A percentile compares a stretch with the other conserved stretches of the same genome.
Evolutionary conservation across 2,329 filamentous ascomycete species (phyloP).

Genomic region (Lasiodiplodia theobromae): DNA sequence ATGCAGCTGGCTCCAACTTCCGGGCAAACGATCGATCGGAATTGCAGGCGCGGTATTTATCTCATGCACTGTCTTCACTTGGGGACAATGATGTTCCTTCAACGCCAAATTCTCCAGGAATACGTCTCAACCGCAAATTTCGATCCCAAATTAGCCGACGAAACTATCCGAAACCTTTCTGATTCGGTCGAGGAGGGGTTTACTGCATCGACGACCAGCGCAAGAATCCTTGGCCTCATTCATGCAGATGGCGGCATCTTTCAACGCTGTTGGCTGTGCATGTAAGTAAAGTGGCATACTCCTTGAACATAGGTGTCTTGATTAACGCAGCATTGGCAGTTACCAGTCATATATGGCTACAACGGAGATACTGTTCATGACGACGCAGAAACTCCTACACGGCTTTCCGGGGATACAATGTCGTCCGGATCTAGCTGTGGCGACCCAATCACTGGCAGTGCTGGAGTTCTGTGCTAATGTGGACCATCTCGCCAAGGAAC

Average conservation of each 20-base stretch:
- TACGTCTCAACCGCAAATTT: background rate
- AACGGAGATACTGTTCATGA: conserved; percentile 34
- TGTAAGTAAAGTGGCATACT: conserved; percentile 5
- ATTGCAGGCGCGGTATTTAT: conserved; percentile 31
- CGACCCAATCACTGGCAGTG: conserved; percentile 25
- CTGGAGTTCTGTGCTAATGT: conserved; percentile 30
- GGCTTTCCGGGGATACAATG: conserved; percentile 15
- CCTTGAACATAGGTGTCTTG: background rate
- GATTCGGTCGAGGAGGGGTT: conserved; percentile 34
- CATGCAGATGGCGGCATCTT: conserved; percentile 32
- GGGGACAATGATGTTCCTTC: conserved; percentile 35
- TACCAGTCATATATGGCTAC: conserved; percentile 34
- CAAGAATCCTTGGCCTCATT: conserved; percentile 33
- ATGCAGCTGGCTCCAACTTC: conserved; percentile 31
- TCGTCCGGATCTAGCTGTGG: conserved; percentile 30
- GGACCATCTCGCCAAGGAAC: conserved; percentile 18
- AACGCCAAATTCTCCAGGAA: conserved; percentile 33
- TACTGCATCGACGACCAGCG: conserved; percentile 33
- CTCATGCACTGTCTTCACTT: conserved; percentile 37
- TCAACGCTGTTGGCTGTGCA: conserved; percentile 37
- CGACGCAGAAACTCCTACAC: conserved; percentile 32
- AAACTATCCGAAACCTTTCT: background rate
- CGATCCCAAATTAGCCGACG: background rate
- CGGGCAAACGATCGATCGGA: conserved; percentile 6
- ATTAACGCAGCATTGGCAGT: background rate